Evolutionary conservation across 768 basidiomycete genomes (phyloP).

Genomic region (Suillus hirtellus): DNA sequence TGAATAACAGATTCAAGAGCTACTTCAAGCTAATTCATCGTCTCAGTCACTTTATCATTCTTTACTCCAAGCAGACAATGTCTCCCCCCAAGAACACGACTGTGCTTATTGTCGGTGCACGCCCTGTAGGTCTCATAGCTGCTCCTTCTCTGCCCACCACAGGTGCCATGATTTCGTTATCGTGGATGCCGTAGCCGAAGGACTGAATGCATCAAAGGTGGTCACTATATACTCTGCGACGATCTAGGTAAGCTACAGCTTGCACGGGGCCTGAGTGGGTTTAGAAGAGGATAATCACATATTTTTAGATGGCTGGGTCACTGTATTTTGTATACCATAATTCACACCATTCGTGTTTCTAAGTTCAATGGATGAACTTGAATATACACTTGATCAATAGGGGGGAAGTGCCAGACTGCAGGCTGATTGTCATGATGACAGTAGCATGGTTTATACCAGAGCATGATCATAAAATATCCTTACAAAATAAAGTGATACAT

Average conservation of each 20-base stretch:
- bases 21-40: neutral
- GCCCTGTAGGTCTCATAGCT: slow-evolving; percentile 47
- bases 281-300: no score
- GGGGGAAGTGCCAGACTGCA: no score
- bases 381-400: no score
- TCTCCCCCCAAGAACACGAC: slow-evolving; percentile 26
- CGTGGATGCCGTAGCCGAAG: no score
- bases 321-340: no score
- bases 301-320: neutral
- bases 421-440: no score
- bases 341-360: no score
- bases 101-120: slow-evolving; percentile 53
- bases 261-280: no score
- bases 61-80: neutral
- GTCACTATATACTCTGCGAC: slow-evolving; percentile 47
- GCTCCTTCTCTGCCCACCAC: slow-evolving; percentile 48
- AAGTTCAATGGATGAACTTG: no score
- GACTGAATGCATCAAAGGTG: slow-evolving; percentile 39
- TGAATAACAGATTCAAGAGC: neutral
- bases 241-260: slow-evolving; percentile 39
- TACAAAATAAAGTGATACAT: neutral
- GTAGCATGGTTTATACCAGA: no score
- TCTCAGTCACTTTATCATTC: neutral
- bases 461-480: no score
- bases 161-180: slow-evolving; percentile 28